Evolutionary conservation across 768 basidiomycete genomes (phyloP).

Genomic region (Termitomyces heimii): DNA sequence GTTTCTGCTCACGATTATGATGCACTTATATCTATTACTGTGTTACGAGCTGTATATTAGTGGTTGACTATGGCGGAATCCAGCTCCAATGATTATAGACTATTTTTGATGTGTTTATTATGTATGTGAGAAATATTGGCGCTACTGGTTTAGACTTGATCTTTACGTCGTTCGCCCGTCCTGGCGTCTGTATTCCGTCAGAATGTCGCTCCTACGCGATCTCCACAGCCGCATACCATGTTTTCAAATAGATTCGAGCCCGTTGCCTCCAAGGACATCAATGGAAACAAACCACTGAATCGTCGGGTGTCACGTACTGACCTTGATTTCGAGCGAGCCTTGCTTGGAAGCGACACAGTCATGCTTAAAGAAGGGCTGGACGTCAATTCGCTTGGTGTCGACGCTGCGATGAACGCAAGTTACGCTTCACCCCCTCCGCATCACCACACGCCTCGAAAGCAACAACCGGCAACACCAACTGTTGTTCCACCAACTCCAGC

Average conservation of each 20-base stretch:
- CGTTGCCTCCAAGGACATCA: conserved; percentile 44
- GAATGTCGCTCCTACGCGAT: conserved; percentile 36
- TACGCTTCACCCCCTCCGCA: conserved; percentile 37
- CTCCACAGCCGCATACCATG: conserved; percentile 33
- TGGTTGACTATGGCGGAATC: conserved; percentile 7
- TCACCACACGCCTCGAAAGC: conserved; percentile 25
- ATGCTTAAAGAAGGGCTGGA: conserved; percentile 67
- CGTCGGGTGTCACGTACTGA: conserved; percentile 68
- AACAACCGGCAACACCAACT: conserved; percentile 53
- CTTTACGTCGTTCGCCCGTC: conserved; percentile 27
- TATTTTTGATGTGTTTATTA: conserved; percentile 10
- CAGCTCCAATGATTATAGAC: conserved; percentile 4
- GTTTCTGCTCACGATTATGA: conserved; percentile 4
- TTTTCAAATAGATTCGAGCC: conserved; percentile 52
- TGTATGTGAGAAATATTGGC: conserved; percentile 8
- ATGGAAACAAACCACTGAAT: conserved; percentile 28
- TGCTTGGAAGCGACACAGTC: conserved; percentile 63
- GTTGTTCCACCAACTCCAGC: conserved; percentile 69
- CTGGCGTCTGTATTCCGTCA: conserved; percentile 66
- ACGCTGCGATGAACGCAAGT: conserved; percentile 30
- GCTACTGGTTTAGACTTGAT: not conserved
- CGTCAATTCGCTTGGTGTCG: conserved; percentile 58
- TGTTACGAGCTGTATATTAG: conserved; percentile 9
- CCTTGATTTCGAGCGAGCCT: conserved; percentile 76
- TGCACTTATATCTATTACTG: not conserved